A percentile compares a stretch with the other conserved stretches of the same genome.
phyloP scores from a whole-genome alignment of 1,284 basidiomycete genomes.

The Puccinia coronata region DNA sequence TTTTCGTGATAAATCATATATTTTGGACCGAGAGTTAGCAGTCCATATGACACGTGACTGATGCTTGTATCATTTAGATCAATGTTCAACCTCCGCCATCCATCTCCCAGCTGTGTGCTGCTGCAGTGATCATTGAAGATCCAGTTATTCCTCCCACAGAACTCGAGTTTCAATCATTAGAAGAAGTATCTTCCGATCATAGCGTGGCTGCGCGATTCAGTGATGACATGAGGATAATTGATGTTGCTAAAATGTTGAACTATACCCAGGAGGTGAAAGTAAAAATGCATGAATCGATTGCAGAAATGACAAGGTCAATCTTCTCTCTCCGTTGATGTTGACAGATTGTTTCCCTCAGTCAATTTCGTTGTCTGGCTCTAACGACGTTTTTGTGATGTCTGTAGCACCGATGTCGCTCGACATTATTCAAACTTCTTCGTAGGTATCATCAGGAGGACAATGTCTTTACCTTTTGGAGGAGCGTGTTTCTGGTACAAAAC shows the following conservation, averaged over 20 bases:
- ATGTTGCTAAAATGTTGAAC: constrained; percentile 49
- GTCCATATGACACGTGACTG: neutral
- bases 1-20: neutral
- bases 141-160: constrained; percentile 31
- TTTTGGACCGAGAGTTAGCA: neutral
- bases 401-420: constrained; percentile 33
- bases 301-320: constrained; percentile 37
- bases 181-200: constrained; percentile 28
- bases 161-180: constrained; percentile 30
- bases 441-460: constrained; percentile 52
- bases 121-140: constrained; percentile 30
- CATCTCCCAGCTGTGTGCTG: constrained; percentile 34
- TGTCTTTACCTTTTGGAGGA: constrained; percentile 52
- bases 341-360: no score
- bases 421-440: constrained; percentile 51
- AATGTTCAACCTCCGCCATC: constrained; percentile 23
- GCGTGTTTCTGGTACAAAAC: constrained; percentile 42
- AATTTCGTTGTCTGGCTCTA: neutral
- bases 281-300: constrained; percentile 40
- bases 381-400: neutral
- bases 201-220: constrained; percentile 44
- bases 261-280: constrained; percentile 46
- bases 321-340: no score
- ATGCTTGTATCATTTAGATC: constrained; percentile 30
- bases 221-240: constrained; percentile 49